Conservation (phyloP, 2,329 filamentous ascomycete species). For the Talaromyces atroroseus region DNA sequence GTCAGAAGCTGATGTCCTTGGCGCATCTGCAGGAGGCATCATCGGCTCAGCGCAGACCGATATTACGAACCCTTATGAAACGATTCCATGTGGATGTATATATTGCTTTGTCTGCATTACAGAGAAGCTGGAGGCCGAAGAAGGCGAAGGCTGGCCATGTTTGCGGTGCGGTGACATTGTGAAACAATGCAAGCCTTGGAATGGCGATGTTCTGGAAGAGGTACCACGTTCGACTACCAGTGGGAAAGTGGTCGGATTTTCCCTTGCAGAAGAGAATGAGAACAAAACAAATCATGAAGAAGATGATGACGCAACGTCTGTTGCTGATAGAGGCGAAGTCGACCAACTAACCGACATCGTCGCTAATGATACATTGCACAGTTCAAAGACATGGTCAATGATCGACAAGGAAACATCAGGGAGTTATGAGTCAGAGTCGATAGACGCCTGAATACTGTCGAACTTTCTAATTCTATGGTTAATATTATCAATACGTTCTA, state of each 20-base stretch:
- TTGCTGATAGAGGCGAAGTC: constrained; percentile 19
- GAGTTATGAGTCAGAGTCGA: neutral
- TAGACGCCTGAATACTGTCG: neutral
- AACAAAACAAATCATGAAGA: constrained; percentile 13
- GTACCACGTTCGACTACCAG: constrained; percentile 27
- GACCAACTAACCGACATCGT: constrained; percentile 19
- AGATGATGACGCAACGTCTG: constrained; percentile 9
- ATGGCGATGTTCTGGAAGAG: constrained; percentile 69
- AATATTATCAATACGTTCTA: neutral
- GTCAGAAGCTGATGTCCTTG: constrained; percentile 70
- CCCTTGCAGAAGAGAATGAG: constrained; percentile 24
- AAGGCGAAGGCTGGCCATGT: constrained; percentile 91
- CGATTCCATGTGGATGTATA: constrained; percentile 79
- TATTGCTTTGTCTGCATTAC: constrained; percentile 98
- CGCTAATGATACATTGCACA: constrained; percentile 29
- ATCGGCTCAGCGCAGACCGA: constrained; percentile 86
- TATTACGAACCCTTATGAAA: constrained; percentile 92
- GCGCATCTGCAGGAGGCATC: constrained; percentile 67
- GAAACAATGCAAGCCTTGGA: constrained; percentile 85
- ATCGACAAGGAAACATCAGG: constrained; percentile 20
- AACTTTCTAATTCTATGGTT: neutral
- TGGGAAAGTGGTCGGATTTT: constrained; percentile 40
- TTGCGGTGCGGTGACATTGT: constrained; percentile 79
- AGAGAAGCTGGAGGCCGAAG: constrained; percentile 80
- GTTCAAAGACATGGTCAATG: constrained; percentile 35